Conservation (phyloP, 2,329 filamentous ascomycete species). For the Colletotrichum chrysophilum region DNA sequence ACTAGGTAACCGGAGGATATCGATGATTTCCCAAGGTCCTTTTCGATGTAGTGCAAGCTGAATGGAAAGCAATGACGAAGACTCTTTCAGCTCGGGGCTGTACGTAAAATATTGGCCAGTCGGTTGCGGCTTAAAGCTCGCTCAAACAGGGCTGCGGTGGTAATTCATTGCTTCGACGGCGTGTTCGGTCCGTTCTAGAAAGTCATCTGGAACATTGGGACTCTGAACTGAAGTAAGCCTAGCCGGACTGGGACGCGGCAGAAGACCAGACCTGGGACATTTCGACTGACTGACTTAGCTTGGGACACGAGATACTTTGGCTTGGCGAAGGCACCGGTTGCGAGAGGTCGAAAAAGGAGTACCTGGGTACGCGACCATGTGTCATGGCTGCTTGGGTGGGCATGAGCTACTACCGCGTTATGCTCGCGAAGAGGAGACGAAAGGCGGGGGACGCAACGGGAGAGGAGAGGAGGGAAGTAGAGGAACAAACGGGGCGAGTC, state of each 20-base stretch:
- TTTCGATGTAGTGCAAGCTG: not conserved
- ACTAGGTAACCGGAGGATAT: not conserved
- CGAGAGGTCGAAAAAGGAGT: not conserved
- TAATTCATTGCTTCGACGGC: not conserved
- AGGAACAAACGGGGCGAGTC: not conserved
- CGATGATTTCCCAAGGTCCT: not conserved
- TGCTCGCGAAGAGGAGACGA: not conserved
- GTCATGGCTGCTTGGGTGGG: not conserved
- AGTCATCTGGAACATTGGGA: conserved; percentile 6
- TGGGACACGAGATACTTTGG: not conserved
- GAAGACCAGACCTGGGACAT: not conserved
- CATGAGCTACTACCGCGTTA: not conserved
- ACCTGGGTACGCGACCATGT: not conserved
- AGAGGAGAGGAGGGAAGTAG: not conserved
- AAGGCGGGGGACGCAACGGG: not conserved
- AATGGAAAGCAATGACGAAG: not conserved
- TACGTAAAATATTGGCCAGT: not conserved
- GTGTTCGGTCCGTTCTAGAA: conserved; percentile 9
- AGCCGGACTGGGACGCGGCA: conserved; percentile 1
- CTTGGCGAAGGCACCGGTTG: not conserved
- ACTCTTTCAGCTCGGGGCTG: not conserved
- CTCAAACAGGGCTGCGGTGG: not conserved
- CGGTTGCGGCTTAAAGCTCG: not conserved
- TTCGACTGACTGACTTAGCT: not conserved
- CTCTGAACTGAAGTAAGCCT: not conserved